These are phyloP conservation scores for Vaccinium myrtillus DNA, from an alignment of 148 eudicot genomes.

Conservation along the genomic window DNA sequence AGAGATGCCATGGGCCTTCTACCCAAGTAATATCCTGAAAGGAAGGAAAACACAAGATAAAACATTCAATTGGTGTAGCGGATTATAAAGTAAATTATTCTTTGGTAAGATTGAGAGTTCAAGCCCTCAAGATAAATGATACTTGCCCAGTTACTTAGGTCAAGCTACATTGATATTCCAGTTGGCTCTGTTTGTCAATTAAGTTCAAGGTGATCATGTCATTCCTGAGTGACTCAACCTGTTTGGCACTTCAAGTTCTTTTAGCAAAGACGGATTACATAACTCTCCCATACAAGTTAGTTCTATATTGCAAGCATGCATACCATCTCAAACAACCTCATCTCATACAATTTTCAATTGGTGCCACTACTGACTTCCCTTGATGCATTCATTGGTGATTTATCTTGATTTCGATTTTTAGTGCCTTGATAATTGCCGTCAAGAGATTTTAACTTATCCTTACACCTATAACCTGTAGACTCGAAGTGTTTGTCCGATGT, in stretches of 20 bases:
- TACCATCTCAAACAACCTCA: not conserved
- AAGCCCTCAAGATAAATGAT: not conserved
- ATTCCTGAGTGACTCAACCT: not conserved
- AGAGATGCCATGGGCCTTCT: not conserved
- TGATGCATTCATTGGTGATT: not conserved
- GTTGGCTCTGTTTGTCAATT: not conserved
- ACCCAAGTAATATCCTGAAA: not conserved
- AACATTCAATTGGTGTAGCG: not conserved
- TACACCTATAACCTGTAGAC: conserved; percentile 2
- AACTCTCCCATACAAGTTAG: not conserved
- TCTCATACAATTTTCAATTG: not conserved
- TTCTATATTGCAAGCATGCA: not conserved
- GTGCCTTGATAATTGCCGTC: not conserved
- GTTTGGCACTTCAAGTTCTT: not conserved
- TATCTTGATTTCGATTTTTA: not conserved
- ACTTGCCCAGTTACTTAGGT: not conserved
- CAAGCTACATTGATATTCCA: not conserved
- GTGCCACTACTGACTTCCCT: not conserved
- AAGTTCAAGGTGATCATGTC: not conserved
- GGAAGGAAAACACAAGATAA: not conserved
- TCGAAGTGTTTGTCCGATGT: not conserved
- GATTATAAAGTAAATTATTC: not conserved
- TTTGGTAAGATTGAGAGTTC: not conserved
- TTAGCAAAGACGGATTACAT: not conserved
- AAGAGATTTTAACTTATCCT: not conserved